Conservation (phyloP, 495 filamentous ascomycete species). For the Corynascus novoguineensis region DNA sequence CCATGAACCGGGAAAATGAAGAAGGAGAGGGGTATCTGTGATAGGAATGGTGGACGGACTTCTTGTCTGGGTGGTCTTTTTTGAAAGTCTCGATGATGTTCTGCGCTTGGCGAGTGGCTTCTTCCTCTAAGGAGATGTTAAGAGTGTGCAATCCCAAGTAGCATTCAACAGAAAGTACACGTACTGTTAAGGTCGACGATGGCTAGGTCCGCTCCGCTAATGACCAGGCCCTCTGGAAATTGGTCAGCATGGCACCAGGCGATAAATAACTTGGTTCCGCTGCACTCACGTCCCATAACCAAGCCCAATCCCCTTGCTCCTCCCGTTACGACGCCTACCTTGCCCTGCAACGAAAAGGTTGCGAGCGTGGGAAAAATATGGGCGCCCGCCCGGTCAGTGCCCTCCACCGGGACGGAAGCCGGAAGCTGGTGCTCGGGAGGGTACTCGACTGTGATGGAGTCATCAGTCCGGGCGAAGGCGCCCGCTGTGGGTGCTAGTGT, state of each 20-base stretch:
- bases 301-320: slow-evolving; percentile 81
- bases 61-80: slow-evolving; percentile 69
- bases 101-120: slow-evolving; percentile 70
- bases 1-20: too few species aligned
- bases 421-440: slow-evolving; percentile 67
- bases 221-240: slow-evolving; percentile 60
- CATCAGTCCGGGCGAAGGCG: slow-evolving; percentile 70
- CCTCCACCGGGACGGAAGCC: slow-evolving; percentile 58
- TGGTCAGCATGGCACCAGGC: background rate
- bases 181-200: slow-evolving; percentile 90
- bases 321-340: slow-evolving; percentile 75
- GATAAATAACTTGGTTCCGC: background rate
- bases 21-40: background rate
- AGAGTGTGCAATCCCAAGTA: background rate
- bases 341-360: slow-evolving; percentile 71
- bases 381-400: slow-evolving; percentile 59
- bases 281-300: slow-evolving; percentile 64
- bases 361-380: slow-evolving; percentile 43
- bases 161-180: slow-evolving; percentile 26
- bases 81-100: slow-evolving; percentile 66
- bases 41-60: slow-evolving; percentile 41
- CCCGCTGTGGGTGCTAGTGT: slow-evolving; percentile 24
- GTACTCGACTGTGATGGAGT: slow-evolving; percentile 68
- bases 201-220: slow-evolving; percentile 80
- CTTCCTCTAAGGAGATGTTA: slow-evolving; percentile 54